These are phyloP conservation scores for Phytophthora constricta DNA, from an alignment of 352 stramenopile species.

Conservation along the genomic window DNA sequence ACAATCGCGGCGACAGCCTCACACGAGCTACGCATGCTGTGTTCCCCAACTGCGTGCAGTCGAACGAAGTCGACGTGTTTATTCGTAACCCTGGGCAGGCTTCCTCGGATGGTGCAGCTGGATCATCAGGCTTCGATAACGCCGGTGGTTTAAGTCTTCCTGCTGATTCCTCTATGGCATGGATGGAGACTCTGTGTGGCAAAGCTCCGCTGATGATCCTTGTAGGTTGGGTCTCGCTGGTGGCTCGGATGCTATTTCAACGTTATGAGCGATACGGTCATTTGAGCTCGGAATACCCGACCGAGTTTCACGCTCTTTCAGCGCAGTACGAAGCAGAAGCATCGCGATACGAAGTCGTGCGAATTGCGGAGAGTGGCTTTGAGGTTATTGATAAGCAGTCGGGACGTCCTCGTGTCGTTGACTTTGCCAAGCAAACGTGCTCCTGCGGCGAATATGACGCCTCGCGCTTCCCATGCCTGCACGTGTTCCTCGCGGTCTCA, in stretches of 20 bases:
- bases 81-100: conserved; percentile 28
- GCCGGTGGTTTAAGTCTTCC: conserved; percentile 19
- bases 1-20: conserved; percentile 69
- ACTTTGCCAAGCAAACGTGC: conserved; percentile 79
- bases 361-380: conserved; percentile 71
- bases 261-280: conserved; percentile 76
- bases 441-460: conserved; percentile 81
- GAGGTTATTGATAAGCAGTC: conserved; percentile 81
- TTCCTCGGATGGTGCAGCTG: conserved; percentile 5
- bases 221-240: conserved; percentile 81
- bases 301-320: conserved; percentile 72
- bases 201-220: conserved; percentile 84
- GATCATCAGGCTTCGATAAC: background rate
- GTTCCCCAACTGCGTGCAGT: conserved; percentile 67
- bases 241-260: conserved; percentile 76
- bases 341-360: conserved; percentile 67
- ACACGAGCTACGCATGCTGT: conserved; percentile 43
- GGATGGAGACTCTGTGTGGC: conserved; percentile 65
- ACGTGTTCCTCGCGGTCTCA: conserved; percentile 78
- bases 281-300: conserved; percentile 77
- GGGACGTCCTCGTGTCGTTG: conserved; percentile 68
- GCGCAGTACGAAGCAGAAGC: conserved; percentile 70
- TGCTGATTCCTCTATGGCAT: conserved; percentile 56
- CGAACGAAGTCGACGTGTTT: conserved; percentile 68
- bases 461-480: conserved; percentile 76